phyloP scores from a whole-genome alignment of 2,329 filamentous ascomycete species.

The Dendryphion nanum region DNA sequence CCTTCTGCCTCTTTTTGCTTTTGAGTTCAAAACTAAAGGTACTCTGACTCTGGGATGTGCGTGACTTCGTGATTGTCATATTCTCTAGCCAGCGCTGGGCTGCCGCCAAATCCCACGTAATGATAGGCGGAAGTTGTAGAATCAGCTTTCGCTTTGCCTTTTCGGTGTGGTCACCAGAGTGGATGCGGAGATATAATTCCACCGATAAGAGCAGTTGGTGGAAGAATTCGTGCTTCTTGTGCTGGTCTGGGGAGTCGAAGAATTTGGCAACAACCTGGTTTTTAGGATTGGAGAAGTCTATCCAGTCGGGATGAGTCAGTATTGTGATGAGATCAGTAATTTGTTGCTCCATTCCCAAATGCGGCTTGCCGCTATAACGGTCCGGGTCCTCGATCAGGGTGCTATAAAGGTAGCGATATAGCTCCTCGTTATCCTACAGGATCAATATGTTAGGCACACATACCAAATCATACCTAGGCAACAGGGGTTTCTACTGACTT shows the following conservation, averaged over 20 bases:
- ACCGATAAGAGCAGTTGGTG: conserved; percentile 73
- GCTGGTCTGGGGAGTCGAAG: conserved; percentile 59
- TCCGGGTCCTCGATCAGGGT: conserved; percentile 68
- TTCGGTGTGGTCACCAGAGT: conserved; percentile 60
- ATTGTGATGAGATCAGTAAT: conserved; percentile 71
- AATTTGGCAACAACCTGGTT: conserved; percentile 75
- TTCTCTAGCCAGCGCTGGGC: conserved; percentile 71
- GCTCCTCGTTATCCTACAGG: conserved; percentile 38
- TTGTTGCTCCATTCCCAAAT: conserved; percentile 64
- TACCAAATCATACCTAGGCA: conserved; percentile 13
- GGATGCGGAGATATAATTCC: conserved; percentile 69
- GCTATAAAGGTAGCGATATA: conserved; percentile 63
- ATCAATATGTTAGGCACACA: conserved; percentile 31
- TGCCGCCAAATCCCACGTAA: conserved; percentile 72
- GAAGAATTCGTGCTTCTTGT: conserved; percentile 66
- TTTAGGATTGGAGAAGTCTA: conserved; percentile 67
- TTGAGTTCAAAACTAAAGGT: conserved; percentile 62
- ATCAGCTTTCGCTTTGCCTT: conserved; percentile 65
- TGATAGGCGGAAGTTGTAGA: conserved; percentile 64
- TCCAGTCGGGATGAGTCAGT: conserved; percentile 68
- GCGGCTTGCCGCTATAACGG: conserved; percentile 55
- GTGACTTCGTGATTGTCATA: conserved; percentile 63
- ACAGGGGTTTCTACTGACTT: conserved; percentile 35
- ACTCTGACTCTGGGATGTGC: conserved; percentile 41
- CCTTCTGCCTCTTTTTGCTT: conserved; percentile 66